Evolutionary conservation across 2,329 filamentous ascomycete species (phyloP), one percentile per base, ranked within the genome.

Genomic region (Onygenales sp.): DNA sequence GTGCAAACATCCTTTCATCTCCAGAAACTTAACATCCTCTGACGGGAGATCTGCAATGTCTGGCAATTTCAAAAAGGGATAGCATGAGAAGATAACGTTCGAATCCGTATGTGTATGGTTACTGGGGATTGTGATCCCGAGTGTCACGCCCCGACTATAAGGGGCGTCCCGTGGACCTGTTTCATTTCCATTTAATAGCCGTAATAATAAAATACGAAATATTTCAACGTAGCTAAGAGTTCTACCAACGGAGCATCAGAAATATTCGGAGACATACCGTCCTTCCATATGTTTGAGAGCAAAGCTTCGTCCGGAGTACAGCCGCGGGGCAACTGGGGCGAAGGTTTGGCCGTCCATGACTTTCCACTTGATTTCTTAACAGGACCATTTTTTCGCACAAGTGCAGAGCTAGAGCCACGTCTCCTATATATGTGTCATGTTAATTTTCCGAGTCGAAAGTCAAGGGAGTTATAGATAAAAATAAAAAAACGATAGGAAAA

Each of bases 1-100:
- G 13, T 69, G 68, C 2, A 78, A 64, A 56, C 74, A 77, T 4
- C 72, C 71, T 55, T 78, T 74, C 0, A 70, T 65, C 48, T 73
- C 69, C 36, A 78, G 65, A 55, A 72, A 77, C 54, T 72, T 72
- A 55, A 76, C 68, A 57, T 78, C 75, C 56, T 76, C 73, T 0
- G 70, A 67, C 46, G 61, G 55, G 1, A 67, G 53, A 5, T 33
- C 49, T 2, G 51, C 44, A 33, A 63, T 44, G 10, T 56, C 47
- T 4, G 52, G 52, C 8, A 58, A 46, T 21, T 62, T 53, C n/a
- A 67, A 42, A 32, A 67, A 66, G 1, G 39, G 36, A 31, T 61
- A 54, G 37, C 42, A 54, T 5, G 52, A 54, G 45, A 72, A 68
- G 44, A 69, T 39, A 9, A 39, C 36, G 6, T 39, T 39, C 3